A percentile compares a stretch with the other conserved stretches of the same genome.
Conservation (phyloP, 768 basidiomycete genomes). For the Lactarius hengduanensis region DNA sequence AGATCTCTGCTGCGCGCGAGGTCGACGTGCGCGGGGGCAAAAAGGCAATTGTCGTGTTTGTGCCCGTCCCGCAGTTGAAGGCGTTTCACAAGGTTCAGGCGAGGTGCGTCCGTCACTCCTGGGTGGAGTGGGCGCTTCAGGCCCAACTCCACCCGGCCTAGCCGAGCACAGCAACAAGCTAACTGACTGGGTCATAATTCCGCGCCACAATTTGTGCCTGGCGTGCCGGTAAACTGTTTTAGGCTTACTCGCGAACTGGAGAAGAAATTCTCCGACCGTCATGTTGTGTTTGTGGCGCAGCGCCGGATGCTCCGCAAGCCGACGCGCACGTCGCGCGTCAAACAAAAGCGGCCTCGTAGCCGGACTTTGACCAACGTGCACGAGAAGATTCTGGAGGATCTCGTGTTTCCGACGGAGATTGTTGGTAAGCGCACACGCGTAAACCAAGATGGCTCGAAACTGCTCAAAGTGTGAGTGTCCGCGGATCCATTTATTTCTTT, state of each 20-base stretch:
- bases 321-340: slow-evolving; percentile 86
- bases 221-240: neutral
- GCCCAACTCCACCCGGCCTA: neutral
- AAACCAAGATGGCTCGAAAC: slow-evolving; percentile 88
- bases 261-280: slow-evolving; percentile 99
- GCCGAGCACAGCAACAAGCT: neutral
- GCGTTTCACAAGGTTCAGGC: slow-evolving; percentile 98
- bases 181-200: neutral
- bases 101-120: slow-evolving; percentile 53
- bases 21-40: slow-evolving; percentile 99
- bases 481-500: slow-evolving; percentile 12
- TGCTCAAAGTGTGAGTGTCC: slow-evolving; percentile 90
- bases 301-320: slow-evolving; percentile 98
- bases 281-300: slow-evolving; percentile 98
- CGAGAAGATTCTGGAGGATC: slow-evolving; percentile 98
- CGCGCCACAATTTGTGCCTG: slow-evolving; percentile 3
- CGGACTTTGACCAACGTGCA: slow-evolving; percentile 97
- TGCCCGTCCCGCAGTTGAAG: slow-evolving; percentile 95
- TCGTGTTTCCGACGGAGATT: slow-evolving; percentile 98
- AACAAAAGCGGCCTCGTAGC: slow-evolving; percentile 95
- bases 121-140: neutral
- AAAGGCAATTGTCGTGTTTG: slow-evolving; percentile 99
- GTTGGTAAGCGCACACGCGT: slow-evolving; percentile 98
- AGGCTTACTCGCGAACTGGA: slow-evolving; percentile 98
- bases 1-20: slow-evolving; percentile 98